Evolutionary conservation across 1,139 yeast species (phyloP).

Genomic region (Geotrichum australiense): DNA sequence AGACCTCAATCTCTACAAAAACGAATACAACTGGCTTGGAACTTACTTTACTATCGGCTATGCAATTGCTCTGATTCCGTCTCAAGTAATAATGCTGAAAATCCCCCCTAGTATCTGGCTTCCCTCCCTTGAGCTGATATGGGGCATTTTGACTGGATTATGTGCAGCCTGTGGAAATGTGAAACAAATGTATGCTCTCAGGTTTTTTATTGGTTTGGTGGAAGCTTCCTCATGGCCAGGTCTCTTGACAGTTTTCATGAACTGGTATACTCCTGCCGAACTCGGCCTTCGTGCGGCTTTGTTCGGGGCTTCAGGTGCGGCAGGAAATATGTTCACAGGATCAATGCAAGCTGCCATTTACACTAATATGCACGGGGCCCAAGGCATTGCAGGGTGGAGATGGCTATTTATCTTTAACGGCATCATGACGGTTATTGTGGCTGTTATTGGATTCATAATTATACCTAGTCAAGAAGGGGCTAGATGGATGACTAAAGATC

Average conservation of each 20-base stretch:
- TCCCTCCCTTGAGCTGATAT: constrained; percentile 47
- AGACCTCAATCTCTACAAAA: constrained; percentile 43
- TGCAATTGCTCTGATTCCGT: constrained; percentile 48
- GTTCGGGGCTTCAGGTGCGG: constrained; percentile 16
- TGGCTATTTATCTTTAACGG: constrained; percentile 11
- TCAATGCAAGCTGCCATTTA: constrained; percentile 43
- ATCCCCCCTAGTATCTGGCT: constrained; percentile 42
- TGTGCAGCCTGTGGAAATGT: constrained; percentile 42
- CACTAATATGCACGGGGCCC: constrained; percentile 33
- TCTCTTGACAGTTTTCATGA: constrained; percentile 46
- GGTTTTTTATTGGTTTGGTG: constrained; percentile 52
- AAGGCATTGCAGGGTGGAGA: constrained; percentile 9
- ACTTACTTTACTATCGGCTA: constrained; percentile 46
- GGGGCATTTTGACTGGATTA: constrained; percentile 52
- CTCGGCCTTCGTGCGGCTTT: constrained; percentile 4
- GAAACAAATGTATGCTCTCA: constrained; percentile 45
- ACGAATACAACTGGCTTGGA: constrained; percentile 47
- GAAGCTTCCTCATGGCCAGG: constrained; percentile 60
- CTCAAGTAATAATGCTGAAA: constrained; percentile 45
- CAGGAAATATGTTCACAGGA: constrained; percentile 43
- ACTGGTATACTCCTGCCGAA: constrained; percentile 37
- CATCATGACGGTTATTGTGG: constrained; percentile 10
- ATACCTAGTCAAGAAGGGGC: constrained; percentile 44
- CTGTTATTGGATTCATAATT: constrained; percentile 39
- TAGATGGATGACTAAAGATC: constrained; percentile 30